Evolutionary conservation across 805 yeast species (phyloP).

Genomic region (Debaryomyces castellii): DNA sequence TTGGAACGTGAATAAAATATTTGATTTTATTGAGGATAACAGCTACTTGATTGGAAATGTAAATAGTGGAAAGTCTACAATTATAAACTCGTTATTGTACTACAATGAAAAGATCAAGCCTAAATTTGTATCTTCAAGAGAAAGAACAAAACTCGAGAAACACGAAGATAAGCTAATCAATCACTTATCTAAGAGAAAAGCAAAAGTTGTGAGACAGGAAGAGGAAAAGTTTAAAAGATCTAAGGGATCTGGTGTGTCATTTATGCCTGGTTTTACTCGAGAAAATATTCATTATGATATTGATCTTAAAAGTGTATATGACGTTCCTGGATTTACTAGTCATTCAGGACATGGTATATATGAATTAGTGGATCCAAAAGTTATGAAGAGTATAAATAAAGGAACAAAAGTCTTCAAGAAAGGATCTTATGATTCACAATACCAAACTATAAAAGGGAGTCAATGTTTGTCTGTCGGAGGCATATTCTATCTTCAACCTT

Average conservation of each 20-base stretch:
- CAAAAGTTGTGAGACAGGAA: neutral
- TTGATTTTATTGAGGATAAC: conserved; percentile 34
- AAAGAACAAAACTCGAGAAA: conserved; percentile 12
- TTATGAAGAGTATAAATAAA: conserved; percentile 27
- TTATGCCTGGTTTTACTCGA: conserved; percentile 74
- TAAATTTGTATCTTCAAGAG: conserved; percentile 9
- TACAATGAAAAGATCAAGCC: conserved; percentile 7
- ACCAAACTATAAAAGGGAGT: conserved; percentile 41
- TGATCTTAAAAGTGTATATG: conserved; percentile 33
- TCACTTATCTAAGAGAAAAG: neutral
- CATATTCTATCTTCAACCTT: conserved; percentile 55
- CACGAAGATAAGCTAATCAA: conserved; percentile 15
- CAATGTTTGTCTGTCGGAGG: conserved; percentile 61
- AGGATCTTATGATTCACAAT: conserved; percentile 31
- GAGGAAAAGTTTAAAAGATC: conserved; percentile 21
- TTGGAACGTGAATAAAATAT: conserved; percentile 51
- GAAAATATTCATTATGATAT: conserved; percentile 37
- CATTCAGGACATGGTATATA: conserved; percentile 22
- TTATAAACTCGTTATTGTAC: conserved; percentile 48
- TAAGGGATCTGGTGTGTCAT: conserved; percentile 47
- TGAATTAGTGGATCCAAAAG: conserved; percentile 19
- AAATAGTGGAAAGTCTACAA: conserved; percentile 68
- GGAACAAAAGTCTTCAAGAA: conserved; percentile 25
- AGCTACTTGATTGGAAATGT: conserved; percentile 63
- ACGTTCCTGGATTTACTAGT: conserved; percentile 48